Evolutionary conservation across 495 filamentous ascomycete species (phyloP).

Genomic region (Xylaria intraflava): DNA sequence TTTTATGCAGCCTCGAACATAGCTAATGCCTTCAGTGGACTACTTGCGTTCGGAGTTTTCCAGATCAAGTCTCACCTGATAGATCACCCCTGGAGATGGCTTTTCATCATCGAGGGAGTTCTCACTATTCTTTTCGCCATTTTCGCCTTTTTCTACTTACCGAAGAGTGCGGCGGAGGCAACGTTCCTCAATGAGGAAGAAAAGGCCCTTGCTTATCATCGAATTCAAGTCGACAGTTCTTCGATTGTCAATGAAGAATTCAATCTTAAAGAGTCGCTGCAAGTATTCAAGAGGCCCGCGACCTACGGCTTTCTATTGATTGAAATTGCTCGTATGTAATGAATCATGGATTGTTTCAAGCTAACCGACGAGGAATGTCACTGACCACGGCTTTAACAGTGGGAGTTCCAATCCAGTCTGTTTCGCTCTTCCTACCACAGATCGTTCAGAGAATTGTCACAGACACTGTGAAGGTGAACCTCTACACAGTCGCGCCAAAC

Average conservation of each 20-base stretch:
- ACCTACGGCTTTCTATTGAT: conserved; percentile 60
- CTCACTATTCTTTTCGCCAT: conserved; percentile 57
- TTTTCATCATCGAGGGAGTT: conserved; percentile 69
- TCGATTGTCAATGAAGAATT: conserved; percentile 67
- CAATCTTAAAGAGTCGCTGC: conserved; percentile 55
- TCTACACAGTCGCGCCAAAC: conserved; percentile 73
- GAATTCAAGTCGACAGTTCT: conserved; percentile 68
- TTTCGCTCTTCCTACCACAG: conserved; percentile 66
- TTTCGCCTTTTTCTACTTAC: conserved; percentile 68
- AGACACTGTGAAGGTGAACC: conserved; percentile 61
- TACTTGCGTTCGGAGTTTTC: conserved; percentile 71
- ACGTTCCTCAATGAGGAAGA: conserved; percentile 59
- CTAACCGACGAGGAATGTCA: not conserved
- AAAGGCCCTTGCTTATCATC: conserved; percentile 62
- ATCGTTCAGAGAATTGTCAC: conserved; percentile 61
- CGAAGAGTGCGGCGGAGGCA: conserved; percentile 54
- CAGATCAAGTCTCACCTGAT: conserved; percentile 46
- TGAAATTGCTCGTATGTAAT: conserved; percentile 40
- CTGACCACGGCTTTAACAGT: conserved; percentile 40
- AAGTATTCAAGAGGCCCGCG: conserved; percentile 56
- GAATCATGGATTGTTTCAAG: not conserved
- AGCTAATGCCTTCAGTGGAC: conserved; percentile 65
- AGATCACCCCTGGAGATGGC: conserved; percentile 61
- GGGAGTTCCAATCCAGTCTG: conserved; percentile 67
- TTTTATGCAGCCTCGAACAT: conserved; percentile 75